These are phyloP conservation scores for Cystobasidium pallidum DNA, from an alignment of 1,284 basidiomycete genomes.

Conservation along the genomic window DNA sequence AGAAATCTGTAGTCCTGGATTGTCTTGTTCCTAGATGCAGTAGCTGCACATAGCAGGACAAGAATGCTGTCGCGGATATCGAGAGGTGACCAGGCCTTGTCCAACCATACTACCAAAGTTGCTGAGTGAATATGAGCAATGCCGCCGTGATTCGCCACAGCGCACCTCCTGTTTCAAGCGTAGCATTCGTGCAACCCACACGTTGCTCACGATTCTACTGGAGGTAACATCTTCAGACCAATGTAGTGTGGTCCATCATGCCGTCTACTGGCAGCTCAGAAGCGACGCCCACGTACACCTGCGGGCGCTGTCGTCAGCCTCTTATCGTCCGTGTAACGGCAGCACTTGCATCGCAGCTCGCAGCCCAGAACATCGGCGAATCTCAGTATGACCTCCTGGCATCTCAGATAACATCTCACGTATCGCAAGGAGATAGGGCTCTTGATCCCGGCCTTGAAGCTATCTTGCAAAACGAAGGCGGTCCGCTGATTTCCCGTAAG, in stretches of 20 bases:
- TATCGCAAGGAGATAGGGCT: background rate
- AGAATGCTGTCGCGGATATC: too few species aligned
- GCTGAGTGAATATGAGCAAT: too few species aligned
- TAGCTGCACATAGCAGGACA: too few species aligned
- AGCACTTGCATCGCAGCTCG: constrained; percentile 22
- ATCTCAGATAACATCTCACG: constrained; percentile 33
- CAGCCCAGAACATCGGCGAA: constrained; percentile 25
- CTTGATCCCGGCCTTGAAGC: constrained; percentile 3
- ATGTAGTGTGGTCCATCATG: constrained; percentile 1
- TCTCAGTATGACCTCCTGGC: constrained; percentile 45
- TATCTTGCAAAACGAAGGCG: background rate
- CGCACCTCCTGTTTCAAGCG: background rate
- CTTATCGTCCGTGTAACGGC: constrained; percentile 34
- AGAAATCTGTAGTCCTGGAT: too few species aligned
- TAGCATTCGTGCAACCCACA: background rate
- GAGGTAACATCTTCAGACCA: background rate
- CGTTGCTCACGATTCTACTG: background rate
- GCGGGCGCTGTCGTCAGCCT: constrained; percentile 43
- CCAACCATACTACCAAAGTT: too few species aligned
- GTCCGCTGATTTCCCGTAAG: constrained; percentile 30
- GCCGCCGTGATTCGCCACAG: background rate
- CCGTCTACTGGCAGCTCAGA: background rate
- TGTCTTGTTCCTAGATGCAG: too few species aligned
- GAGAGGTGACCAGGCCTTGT: too few species aligned
- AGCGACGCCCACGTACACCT: constrained; percentile 18